phyloP scores from a whole-genome alignment of 305 asterid species.

The Fraxinus greggii region DNA sequence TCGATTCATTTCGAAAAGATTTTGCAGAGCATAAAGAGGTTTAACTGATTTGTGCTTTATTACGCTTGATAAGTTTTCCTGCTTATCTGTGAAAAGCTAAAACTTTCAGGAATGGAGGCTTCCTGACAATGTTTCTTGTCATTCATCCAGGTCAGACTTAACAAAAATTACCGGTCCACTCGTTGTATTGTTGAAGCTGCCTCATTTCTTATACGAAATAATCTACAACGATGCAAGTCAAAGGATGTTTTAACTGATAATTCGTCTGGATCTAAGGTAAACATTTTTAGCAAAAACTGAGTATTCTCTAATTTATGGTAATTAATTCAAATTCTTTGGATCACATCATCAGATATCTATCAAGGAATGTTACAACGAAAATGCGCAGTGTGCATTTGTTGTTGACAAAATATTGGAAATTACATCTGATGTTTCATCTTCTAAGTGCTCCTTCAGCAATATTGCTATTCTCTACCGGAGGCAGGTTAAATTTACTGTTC shows the following conservation, averaged over 20 bases:
- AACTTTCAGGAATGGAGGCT: conserved; percentile 10
- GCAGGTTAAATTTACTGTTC: conserved; percentile 64
- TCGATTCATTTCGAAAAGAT: conserved; percentile 88
- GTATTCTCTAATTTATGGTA: conserved; percentile 10
- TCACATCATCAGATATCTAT: conserved; percentile 59
- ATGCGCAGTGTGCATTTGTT: conserved; percentile 86
- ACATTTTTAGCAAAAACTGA: conserved; percentile 13
- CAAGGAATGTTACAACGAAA: conserved; percentile 92
- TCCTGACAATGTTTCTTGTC: conserved; percentile 28
- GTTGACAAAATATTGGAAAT: conserved; percentile 88
- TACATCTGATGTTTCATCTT: conserved; percentile 61
- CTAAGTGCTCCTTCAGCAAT: conserved; percentile 59
- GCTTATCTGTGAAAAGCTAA: conserved; percentile 20
- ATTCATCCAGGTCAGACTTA: conserved; percentile 69
- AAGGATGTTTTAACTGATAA: conserved; percentile 77
- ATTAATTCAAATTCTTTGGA: conserved; percentile 23
- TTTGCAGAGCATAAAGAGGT: conserved; percentile 90
- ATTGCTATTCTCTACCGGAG: conserved; percentile 91
- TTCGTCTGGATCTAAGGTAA: conserved; percentile 88
- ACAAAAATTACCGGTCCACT: conserved; percentile 87
- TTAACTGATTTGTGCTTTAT: conserved; percentile 26
- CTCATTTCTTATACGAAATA: conserved; percentile 75
- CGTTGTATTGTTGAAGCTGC: conserved; percentile 97
- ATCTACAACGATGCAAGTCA: conserved; percentile 61
- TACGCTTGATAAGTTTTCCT: conserved; percentile 8